phyloP scores from a whole-genome alignment of 768 basidiomycete species.

The Exsudoporus frostii region DNA sequence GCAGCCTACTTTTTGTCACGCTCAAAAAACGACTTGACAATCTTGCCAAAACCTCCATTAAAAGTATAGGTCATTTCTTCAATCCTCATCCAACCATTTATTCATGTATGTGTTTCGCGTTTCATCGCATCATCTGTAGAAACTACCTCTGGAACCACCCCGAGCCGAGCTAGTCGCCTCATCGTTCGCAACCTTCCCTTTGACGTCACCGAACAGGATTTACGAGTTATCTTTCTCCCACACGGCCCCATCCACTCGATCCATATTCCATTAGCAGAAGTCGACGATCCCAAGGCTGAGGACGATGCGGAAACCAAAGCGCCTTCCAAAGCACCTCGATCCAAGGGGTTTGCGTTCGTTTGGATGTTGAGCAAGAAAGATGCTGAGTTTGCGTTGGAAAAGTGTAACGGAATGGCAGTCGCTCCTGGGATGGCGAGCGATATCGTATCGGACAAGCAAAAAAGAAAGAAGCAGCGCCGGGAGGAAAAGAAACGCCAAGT shows the following conservation, averaged over 20 bases:
- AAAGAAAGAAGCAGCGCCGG: conserved; percentile 59
- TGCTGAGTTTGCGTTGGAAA: conserved; percentile 77
- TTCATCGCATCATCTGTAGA: conserved; percentile 6
- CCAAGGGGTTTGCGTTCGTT: conserved; percentile 90
- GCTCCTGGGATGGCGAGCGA: conserved; percentile 58
- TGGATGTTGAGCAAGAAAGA: conserved; percentile 88
- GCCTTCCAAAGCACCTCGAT: conserved; percentile 30
- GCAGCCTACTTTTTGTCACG: conserved; percentile 77
- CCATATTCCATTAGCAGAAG: conserved; percentile 59
- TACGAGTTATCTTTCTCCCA: conserved; percentile 82
- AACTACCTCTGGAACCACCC: conserved; percentile 41
- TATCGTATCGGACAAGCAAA: conserved; percentile 61
- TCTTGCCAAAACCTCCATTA: conserved; percentile 45
- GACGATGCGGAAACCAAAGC: conserved; percentile 25
- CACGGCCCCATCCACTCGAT: conserved; percentile 86
- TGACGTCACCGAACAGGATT: conserved; percentile 77
- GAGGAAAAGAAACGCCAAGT: conserved; percentile 43
- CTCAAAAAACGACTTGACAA: conserved; percentile 83
- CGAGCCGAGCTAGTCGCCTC: conserved; percentile 73
- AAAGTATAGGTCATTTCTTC: conserved; percentile 17
- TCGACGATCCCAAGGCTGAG: conserved; percentile 24
- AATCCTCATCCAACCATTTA: not conserved
- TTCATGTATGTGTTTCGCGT: not conserved
- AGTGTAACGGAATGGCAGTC: conserved; percentile 72
- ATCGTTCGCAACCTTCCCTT: conserved; percentile 91